Percentiles rank a stretch among this genome's conserved stretches.
These are phyloP conservation scores for Coniella lustricola DNA, from an alignment of 2,329 filamentous ascomycete genomes.

Conservation along the genomic window DNA sequence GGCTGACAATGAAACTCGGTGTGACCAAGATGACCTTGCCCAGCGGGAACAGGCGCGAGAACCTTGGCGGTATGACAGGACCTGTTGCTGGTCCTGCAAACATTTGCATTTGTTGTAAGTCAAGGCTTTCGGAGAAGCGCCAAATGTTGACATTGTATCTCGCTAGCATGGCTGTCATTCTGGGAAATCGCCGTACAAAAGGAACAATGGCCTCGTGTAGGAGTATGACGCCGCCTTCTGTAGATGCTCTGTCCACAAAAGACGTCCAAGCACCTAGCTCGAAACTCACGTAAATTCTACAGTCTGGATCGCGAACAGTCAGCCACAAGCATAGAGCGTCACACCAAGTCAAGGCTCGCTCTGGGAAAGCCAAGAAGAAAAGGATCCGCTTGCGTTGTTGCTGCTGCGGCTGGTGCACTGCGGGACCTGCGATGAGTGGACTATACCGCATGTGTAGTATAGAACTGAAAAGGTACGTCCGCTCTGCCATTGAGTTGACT, in stretches of 20 bases:
- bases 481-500: conserved; percentile 1
- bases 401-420: no score
- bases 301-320: conserved; percentile 29
- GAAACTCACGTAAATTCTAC: conserved; percentile 35
- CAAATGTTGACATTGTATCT: conserved; percentile 29
- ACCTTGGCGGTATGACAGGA: neutral
- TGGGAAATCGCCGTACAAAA: conserved; percentile 33
- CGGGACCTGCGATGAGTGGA: conserved; percentile 6
- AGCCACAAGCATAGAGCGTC: conserved; percentile 40
- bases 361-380: conserved; percentile 46
- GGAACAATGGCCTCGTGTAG: conserved; percentile 37
- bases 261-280: conserved; percentile 39
- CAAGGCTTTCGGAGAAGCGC: conserved; percentile 31
- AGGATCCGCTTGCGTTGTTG: conserved; percentile 2
- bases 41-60: conserved; percentile 34
- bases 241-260: conserved; percentile 30
- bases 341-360: conserved; percentile 26
- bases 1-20: conserved; percentile 41
- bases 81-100: conserved; percentile 17
- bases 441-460: conserved; percentile 7
- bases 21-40: conserved; percentile 41
- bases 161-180: conserved; percentile 28
- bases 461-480: neutral
- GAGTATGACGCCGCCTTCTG: conserved; percentile 29
- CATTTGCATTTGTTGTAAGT: conserved; percentile 24